A percentile compares a stretch with the other conserved stretches of the same genome.
Conservation (phyloP, 768 basidiomycete genomes). For the Tubosaeta sp. region DNA sequence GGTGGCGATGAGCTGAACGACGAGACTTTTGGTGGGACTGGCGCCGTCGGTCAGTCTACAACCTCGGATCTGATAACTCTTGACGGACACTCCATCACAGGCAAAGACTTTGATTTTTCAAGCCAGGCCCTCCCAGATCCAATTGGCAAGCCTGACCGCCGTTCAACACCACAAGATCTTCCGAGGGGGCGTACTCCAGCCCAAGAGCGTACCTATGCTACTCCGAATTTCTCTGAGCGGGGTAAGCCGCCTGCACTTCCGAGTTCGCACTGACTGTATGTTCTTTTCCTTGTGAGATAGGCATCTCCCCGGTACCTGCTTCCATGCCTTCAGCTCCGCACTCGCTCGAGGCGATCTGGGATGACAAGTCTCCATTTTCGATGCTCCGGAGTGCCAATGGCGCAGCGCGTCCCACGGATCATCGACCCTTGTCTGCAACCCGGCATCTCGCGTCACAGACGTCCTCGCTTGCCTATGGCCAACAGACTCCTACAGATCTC, state of each 20-base stretch:
- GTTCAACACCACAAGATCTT: constrained; percentile 19
- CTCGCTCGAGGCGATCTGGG: constrained; percentile 76
- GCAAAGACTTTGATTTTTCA: constrained; percentile 90
- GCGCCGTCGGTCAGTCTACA: constrained; percentile 61
- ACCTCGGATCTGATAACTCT: constrained; percentile 12
- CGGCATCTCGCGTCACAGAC: constrained; percentile 23
- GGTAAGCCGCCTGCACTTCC: constrained; percentile 22
- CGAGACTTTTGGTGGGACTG: constrained; percentile 85
- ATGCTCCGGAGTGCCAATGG: constrained; percentile 57
- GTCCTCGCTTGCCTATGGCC: constrained; percentile 21
- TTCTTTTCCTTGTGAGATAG: constrained; percentile 16
- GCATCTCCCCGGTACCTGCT: constrained; percentile 35
- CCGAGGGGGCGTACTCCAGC: constrained; percentile 26
- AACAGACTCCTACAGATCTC: constrained; percentile 32
- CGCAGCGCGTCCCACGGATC: constrained; percentile 37
- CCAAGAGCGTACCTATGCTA: constrained; percentile 19
- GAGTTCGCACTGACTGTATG: background rate
- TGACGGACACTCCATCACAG: constrained; percentile 36
- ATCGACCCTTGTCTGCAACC: constrained; percentile 23
- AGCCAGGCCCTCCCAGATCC: constrained; percentile 35
- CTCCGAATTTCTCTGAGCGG: constrained; percentile 23
- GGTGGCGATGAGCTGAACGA: constrained; percentile 92
- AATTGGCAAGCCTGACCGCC: constrained; percentile 13
- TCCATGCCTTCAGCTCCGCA: constrained; percentile 23
- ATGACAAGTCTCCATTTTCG: constrained; percentile 74